Base-by-base conservation (phyloP, 2,329 filamentous ascomycete species). In the Colletotrichum incanum region DNA sequence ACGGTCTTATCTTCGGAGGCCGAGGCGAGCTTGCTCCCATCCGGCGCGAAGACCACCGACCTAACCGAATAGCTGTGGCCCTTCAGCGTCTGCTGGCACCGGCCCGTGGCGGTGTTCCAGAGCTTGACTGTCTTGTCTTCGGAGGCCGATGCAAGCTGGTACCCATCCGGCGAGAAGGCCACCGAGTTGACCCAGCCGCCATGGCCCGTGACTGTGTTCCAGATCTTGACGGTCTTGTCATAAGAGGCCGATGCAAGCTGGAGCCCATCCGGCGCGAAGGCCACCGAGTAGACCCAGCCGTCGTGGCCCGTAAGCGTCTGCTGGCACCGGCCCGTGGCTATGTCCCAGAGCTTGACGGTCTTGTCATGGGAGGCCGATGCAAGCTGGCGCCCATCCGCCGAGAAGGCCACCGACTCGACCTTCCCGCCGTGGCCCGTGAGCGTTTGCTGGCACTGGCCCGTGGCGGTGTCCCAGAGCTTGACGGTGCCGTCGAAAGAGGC, bases 111-210 rank as follows among this genome's bases (percentile, higher is more conserved):
- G 4, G 56, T 26, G 55, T 74, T 65, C 76, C 75, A 76, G 34
- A 76, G 54, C 45, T 64, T 58, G 9, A 78, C 54, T 3, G 70
- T 75, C 5, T 55, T 55, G 34, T 75, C 66, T 11, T 37, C 8
- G 8, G 68, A 73, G 34, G 61, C 70, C 12, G 74, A 75, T 28
- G 73, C 75, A 1, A 78, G 37, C 45, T 39, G 68, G 49, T 63
- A 63, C n/a, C 71, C 54, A 55, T 76, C 72, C 34, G 65, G 70
- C 7, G 76, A 74, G 58, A 77, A 77, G 7, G 65, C 65, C n/a
- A 79, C 49, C 18, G 67, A 67, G 12, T 8, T 50, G 18, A 76
- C 66, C 0, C 7, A 41, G 5, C 18, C 50, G 6, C 34, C 63
- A 60, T 78, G 76, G 14, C 75, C 74, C 5, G 39, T 18, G 6